A percentile compares a stretch with the other conserved stretches of the same genome.
Evolutionary conservation across 352 stramenopile genomes (phyloP).

Genomic region (Phytophthora citricola): DNA sequence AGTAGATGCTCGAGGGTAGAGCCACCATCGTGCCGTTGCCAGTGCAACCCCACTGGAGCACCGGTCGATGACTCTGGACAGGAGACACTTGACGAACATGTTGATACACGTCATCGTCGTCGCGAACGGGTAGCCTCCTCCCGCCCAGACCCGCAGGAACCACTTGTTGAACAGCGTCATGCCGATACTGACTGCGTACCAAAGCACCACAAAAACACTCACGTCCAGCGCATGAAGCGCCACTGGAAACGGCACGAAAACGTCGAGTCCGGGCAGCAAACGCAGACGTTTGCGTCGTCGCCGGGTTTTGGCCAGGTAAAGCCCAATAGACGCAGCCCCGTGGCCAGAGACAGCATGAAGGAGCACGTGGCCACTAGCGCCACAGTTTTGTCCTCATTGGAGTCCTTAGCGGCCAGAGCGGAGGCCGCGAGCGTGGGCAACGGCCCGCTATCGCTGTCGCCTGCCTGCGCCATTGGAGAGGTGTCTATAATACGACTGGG

Average conservation of each 20-base stretch:
- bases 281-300: constrained; percentile 29
- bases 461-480: constrained; percentile 20
- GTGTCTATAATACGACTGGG: constrained; percentile 9
- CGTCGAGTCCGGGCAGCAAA: constrained; percentile 16
- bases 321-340: constrained; percentile 48
- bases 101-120: constrained; percentile 85
- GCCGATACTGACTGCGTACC: constrained; percentile 86
- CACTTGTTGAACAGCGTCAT: constrained; percentile 90
- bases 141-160: constrained; percentile 78
- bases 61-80: constrained; percentile 63
- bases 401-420: constrained; percentile 3
- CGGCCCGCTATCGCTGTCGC: constrained; percentile 17
- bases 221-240: constrained; percentile 69
- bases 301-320: constrained; percentile 41
- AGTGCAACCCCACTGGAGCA: constrained; percentile 40
- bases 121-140: constrained; percentile 74
- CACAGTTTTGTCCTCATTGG: constrained; percentile 56
- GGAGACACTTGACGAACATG: constrained; percentile 80
- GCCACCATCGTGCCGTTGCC: constrained; percentile 36
- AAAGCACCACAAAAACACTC: constrained; percentile 75
- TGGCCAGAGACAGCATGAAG: constrained; percentile 63
- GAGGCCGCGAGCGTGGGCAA: constrained; percentile 24
- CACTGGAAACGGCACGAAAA: constrained; percentile 35
- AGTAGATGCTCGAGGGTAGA: constrained; percentile 55
- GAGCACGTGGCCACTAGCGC: constrained; percentile 65